Percentiles rank a stretch among this genome's conserved stretches.
Evolutionary conservation across 2,329 filamentous ascomycete genomes (phyloP).

Genomic region (Colletotrichum kahawae): DNA sequence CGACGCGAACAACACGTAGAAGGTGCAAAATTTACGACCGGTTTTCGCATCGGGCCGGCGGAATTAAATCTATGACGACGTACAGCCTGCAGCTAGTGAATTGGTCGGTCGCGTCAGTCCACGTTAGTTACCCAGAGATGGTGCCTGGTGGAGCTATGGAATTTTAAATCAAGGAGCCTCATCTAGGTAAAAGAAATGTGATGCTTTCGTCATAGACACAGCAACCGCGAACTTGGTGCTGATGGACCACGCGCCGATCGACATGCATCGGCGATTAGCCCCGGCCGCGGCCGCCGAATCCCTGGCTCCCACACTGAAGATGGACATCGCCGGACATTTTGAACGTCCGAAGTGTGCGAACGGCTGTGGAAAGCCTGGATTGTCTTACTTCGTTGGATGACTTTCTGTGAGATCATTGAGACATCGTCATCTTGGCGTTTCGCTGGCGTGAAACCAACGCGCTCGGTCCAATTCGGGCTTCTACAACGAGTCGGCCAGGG

Average conservation of each 20-base stretch:
- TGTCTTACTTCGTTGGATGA: not conserved
- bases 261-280: not conserved
- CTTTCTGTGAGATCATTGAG: conserved; percentile 2
- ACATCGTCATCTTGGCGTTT: not conserved
- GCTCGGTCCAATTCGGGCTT: not conserved
- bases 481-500: not conserved
- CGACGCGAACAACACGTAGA: not conserved
- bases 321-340: conserved; percentile 4
- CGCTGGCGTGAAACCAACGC: not conserved
- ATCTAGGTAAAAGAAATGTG: not conserved
- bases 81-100: not conserved
- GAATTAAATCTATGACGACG: conserved; percentile 15
- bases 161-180: not conserved
- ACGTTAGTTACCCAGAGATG: not conserved
- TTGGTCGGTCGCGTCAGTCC: conserved; percentile 4
- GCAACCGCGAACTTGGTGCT: not conserved
- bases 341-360: conserved; percentile 13
- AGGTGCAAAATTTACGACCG: not conserved
- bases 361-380: not conserved
- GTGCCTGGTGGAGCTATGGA: not conserved
- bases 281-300: not conserved
- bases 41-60: not conserved
- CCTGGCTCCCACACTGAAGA: not conserved
- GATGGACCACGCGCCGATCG: not conserved
- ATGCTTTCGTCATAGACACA: conserved; percentile 21